Evolutionary conservation across 2,329 filamentous ascomycete genomes (phyloP), one percentile per base, ranked within the genome.

Genomic region (Graphium sp.): DNA sequence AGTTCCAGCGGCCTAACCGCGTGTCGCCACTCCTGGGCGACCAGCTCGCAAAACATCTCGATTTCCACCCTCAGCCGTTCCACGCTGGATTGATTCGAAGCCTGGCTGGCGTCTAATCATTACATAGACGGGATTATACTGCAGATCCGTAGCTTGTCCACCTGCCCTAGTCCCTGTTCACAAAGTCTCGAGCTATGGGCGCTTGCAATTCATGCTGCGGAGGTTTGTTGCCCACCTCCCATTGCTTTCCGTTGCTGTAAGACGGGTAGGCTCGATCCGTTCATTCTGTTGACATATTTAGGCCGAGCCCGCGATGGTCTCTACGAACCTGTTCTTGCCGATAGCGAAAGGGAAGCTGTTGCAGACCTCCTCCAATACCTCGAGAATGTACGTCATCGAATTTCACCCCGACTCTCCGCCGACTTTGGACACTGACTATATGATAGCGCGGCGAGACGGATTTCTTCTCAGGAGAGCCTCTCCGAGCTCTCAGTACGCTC

Each of bases 281-380:
- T 15, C 29, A 21, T 18, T 26, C 17, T 3, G 14, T 22, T 18
- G 14, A 15, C 19, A 18, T n/a, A 16, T 9, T 21, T 27, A 79
- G 79, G 74, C 47, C 78, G 75, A 56, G 70, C 77, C 53, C 75
- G 75, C 53, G 80, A 87, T 65, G 75, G 74, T 40, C 66, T 83
- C 38, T 85, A 87, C 51, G 81, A 89, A 51, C 77, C 79, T 29
- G 80, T 89, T 32, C 69, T 98, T 36, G 85, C 85, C 44, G 89
- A 98, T 49, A 92, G 80, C 57, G 89, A 98, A 58, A 74, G 89
- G 45, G 89, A 95, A 60, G 89, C 89, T 31, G 89, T 98, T 31
- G 85, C 89, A 39, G 89, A 98, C 50, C 64, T 98, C 34, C 64
- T 98, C 12, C 81, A 87, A 50, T 95, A 92, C 52, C 74, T 98